These are phyloP conservation scores for Xylaria polymorpha DNA, from an alignment of 2,329 filamentous ascomycete genomes.

Conservation along the genomic window DNA sequence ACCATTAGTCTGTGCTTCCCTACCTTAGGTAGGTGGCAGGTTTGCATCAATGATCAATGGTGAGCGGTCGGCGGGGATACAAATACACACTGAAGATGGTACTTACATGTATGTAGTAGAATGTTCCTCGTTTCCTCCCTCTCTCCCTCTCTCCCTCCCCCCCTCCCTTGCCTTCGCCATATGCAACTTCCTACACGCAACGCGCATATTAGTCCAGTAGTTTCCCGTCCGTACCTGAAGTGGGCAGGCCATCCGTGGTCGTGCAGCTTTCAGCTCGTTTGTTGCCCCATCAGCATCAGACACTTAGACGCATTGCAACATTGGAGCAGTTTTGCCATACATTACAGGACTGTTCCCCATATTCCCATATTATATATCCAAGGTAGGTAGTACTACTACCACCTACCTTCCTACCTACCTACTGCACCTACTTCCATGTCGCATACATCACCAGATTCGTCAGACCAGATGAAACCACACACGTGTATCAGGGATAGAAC, in stretches of 20 bases:
- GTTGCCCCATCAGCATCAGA: neutral
- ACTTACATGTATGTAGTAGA: no score
- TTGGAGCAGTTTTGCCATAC: neutral
- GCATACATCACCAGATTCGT: neutral
- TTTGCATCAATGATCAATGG: neutral
- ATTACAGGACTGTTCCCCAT: neutral
- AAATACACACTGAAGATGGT: neutral
- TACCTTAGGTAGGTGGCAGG: no score
- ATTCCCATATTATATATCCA: no score
- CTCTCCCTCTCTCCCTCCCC: neutral
- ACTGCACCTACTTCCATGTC: neutral
- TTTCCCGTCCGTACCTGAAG: neutral
- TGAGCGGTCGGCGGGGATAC: neutral
- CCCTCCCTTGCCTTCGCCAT: neutral
- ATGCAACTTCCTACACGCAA: neutral
- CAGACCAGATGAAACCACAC: conserved; percentile 20
- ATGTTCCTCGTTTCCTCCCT: no score
- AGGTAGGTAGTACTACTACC: neutral
- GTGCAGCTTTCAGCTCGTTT: neutral
- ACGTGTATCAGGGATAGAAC: neutral
- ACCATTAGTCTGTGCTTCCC: no score
- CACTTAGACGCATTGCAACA: neutral
- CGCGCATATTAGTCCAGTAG: neutral
- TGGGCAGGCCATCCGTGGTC: neutral
- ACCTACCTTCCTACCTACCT: neutral